Base-by-base conservation (phyloP, 2,329 filamentous ascomycete genomes). In the Clathrospora elynae region DNA sequence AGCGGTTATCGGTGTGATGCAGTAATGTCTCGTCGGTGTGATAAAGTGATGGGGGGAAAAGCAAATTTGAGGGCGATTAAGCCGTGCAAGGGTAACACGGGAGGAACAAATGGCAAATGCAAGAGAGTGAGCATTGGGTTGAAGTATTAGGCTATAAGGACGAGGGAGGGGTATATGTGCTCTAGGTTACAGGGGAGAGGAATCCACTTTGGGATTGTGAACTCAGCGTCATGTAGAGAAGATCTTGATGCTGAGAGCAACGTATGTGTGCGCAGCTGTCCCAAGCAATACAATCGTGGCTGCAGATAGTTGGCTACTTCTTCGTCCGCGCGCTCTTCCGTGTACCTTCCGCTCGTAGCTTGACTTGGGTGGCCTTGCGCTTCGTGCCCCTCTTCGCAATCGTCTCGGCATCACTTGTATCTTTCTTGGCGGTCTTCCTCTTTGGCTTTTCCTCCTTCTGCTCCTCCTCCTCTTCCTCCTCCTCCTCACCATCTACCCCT, bases 271-370 rank as follows among this genome's bases (percentile, higher is more conserved):
- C 10, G 20, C 10, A 23, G 20, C 20, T 23, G 20, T 23, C 20
- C 20, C 20, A 10, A 10, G 20, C 6, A 10, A 10, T 23, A 6
- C 20, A 23, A 10, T 10, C 10, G 6, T 10, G 20, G 6, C 6
- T 6, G 10, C 20, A 23, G 6, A 6, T 6, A 6, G 20, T 10
- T 23, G 25, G 12, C 28, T 55, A 55, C 35, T 49, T 55, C 31
- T 56, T 66, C 17, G 38, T 55, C n/a, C 62, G 48, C 14, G 36
- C 57, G 22, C 65, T 68, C 20, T 60, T 61, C 19, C 62, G 44
- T n/a, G 51, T 37, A 6, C 55, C 61, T 29, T 61, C 58, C 11
- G 28, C 14, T 12, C 46, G 36, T 10, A 40, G 9, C 12, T 50
- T 55, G 11, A 23, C 13, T 4, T 54, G 51, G 13, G 33, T 34